Percentiles rank a stretch among this genome's conserved stretches.
Conservation (phyloP, 306 rosid species). For the Casuarina cunninghamiana region DNA sequence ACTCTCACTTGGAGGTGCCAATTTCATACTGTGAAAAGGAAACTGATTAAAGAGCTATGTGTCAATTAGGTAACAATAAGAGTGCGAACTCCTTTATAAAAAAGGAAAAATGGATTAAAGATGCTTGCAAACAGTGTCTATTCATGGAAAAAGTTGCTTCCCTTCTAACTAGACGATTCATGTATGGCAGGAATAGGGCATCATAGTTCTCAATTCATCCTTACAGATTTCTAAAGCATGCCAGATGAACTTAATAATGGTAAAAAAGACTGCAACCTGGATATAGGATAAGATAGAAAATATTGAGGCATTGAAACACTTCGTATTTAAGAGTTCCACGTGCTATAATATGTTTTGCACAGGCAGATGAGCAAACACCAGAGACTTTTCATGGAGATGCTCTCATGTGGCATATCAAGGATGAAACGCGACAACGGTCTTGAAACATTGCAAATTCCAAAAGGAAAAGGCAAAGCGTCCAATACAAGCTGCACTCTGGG, state of each 20-base stretch:
- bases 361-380: constrained; percentile 65
- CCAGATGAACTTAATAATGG: neutral
- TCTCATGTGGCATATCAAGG: constrained; percentile 49
- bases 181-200: neutral
- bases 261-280: neutral
- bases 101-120: too few species aligned
- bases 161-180: too few species aligned
- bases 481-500: constrained; percentile 17
- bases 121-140: too few species aligned
- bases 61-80: too few species aligned
- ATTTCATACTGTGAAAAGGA: too few species aligned
- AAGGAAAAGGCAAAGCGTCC: constrained; percentile 11
- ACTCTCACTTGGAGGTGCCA: too few species aligned
- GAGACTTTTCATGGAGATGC: constrained; percentile 44
- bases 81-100: too few species aligned
- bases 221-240: neutral
- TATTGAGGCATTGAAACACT: neutral
- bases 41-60: too few species aligned
- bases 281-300: neutral
- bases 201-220: neutral
- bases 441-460: constrained; percentile 43
- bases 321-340: neutral
- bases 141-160: too few species aligned
- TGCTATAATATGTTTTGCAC: constrained; percentile 20
- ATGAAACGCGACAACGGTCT: constrained; percentile 47